Evolutionary conservation across 2,329 filamentous ascomycete genomes (phyloP).

Genomic region (Akanthomyces uredinophilus): DNA sequence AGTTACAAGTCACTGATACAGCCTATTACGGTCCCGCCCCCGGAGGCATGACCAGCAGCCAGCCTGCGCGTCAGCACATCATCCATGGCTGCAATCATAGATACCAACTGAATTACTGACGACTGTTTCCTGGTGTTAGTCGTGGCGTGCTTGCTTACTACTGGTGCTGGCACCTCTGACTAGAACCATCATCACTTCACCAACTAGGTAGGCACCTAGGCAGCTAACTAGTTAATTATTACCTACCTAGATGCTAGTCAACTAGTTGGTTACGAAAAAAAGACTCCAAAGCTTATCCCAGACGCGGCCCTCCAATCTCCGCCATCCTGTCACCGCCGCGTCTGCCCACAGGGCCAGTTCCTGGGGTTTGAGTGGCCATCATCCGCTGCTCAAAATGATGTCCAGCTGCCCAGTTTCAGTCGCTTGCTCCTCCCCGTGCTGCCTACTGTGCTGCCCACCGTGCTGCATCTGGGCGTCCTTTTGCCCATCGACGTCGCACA

Average conservation of each 20-base stretch:
- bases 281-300: background rate
- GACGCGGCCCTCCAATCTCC: background rate
- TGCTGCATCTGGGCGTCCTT: too few species aligned
- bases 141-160: background rate
- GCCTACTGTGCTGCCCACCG: too few species aligned
- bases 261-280: too few species aligned
- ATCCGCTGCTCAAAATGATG: background rate
- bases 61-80: background rate
- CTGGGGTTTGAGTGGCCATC: conserved; percentile 28
- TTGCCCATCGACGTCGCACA: background rate
- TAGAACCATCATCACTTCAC: too few species aligned
- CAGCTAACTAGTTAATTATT: too few species aligned
- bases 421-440: background rate
- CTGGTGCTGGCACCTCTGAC: too few species aligned
- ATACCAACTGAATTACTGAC: background rate
- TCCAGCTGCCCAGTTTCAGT: background rate
- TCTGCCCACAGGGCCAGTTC: conserved; percentile 25
- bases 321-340: background rate
- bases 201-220: too few species aligned
- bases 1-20: too few species aligned
- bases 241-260: too few species aligned
- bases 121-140: background rate
- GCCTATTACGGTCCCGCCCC: background rate
- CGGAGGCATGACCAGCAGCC: background rate
- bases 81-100: background rate